A percentile compares a stretch with the other conserved stretches of the same genome.
Evolutionary conservation across 2,329 filamentous ascomycete genomes (phyloP).

Genomic region (Colletotrichum sp.): DNA sequence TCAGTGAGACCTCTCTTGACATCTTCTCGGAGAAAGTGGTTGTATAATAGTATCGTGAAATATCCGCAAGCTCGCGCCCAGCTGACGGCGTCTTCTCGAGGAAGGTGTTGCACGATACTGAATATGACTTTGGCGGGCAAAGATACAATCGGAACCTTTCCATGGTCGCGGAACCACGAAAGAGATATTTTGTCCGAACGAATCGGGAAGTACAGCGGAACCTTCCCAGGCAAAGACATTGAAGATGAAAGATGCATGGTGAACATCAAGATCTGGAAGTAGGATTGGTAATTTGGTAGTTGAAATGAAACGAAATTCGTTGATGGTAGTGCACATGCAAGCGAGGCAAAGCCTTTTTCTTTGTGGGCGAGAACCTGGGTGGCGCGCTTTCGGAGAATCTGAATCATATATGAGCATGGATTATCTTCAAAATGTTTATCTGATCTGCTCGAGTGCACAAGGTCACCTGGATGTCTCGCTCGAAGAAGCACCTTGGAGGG

Average conservation of each 20-base stretch:
- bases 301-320: background rate
- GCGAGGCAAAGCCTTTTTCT: background rate
- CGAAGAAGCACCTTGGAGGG: background rate
- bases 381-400: background rate
- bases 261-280: accelerated
- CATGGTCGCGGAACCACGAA: background rate
- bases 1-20: background rate
- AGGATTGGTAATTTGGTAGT: background rate
- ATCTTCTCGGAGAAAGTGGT: background rate
- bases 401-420: background rate
- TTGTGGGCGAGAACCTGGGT: background rate
- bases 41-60: background rate
- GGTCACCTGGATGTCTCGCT: background rate
- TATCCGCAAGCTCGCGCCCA: background rate
- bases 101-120: background rate
- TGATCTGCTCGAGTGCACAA: background rate
- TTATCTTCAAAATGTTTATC: background rate
- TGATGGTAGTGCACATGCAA: accelerated
- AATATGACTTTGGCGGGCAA: background rate
- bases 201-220: background rate
- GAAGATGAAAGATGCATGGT: background rate
- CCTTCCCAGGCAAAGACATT: background rate
- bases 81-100: background rate
- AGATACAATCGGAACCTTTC: background rate
- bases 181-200: background rate